Percentiles rank a stretch among this genome's conserved stretches.
Evolutionary conservation across 2,329 filamentous ascomycete genomes (phyloP).

Genomic region (Penicillium sp.): DNA sequence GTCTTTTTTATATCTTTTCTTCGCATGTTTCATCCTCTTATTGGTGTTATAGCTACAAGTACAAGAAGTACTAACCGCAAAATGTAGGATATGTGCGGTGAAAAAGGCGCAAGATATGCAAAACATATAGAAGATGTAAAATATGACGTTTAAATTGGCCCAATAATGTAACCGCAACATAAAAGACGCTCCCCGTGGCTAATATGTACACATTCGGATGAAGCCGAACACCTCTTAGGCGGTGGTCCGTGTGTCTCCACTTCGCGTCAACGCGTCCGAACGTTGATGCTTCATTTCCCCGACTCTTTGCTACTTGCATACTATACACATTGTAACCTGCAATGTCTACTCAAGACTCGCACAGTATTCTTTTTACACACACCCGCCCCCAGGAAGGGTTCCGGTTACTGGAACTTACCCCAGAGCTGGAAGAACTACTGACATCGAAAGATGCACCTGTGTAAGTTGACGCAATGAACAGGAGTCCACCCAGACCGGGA

Average conservation of each 20-base stretch:
- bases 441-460: constrained; percentile 44
- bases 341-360: constrained; percentile 41
- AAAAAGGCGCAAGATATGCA: background rate
- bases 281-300: constrained; percentile 6
- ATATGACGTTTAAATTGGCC: background rate
- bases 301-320: background rate
- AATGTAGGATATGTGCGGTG: background rate
- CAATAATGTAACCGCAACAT: background rate
- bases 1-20: background rate
- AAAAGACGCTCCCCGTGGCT: background rate
- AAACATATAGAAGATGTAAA: background rate
- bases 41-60: background rate
- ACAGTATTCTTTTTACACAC: constrained; percentile 41
- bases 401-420: constrained; percentile 59
- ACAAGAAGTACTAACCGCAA: background rate
- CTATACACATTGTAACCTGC: background rate
- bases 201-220: background rate
- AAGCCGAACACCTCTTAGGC: constrained; percentile 24
- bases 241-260: constrained; percentile 31
- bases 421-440: constrained; percentile 55
- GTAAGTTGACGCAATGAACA: constrained; percentile 24
- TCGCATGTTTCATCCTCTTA: background rate
- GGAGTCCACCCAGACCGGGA: background rate
- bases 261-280: constrained; percentile 20
- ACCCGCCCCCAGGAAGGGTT: constrained; percentile 51